phyloP scores from a whole-genome alignment of 139 green algal genomes.

The Micractinium sp. region DNA sequence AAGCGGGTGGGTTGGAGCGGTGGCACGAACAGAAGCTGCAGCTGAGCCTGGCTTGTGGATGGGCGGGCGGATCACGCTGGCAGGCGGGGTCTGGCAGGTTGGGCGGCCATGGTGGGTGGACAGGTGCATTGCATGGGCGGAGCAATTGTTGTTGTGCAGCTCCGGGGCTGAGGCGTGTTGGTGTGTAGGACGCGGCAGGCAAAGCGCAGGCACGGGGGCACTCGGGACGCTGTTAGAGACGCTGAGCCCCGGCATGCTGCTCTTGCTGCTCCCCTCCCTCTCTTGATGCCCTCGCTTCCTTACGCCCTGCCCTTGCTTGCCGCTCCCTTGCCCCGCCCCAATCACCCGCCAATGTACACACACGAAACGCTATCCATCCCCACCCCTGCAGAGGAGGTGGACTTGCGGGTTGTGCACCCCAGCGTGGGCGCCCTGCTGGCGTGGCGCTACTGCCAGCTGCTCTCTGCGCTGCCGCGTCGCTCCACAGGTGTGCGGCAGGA shows the following conservation, averaged over 20 bases:
- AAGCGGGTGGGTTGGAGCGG: too few species aligned
- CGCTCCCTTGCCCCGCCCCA: not conserved
- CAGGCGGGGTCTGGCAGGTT: too few species aligned
- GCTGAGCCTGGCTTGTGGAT: too few species aligned
- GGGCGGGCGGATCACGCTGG: too few species aligned
- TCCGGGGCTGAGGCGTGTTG: not conserved
- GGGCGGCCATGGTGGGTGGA: too few species aligned
- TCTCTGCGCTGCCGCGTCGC: constrained; percentile 73
- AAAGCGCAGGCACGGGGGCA: too few species aligned
- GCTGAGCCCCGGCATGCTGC: not conserved
- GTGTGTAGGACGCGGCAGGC: too few species aligned
- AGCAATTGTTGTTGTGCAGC: too few species aligned
- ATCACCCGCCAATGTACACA: too few species aligned
- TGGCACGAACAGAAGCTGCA: too few species aligned
- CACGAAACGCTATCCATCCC: not conserved
- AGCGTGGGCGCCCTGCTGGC: constrained; percentile 58
- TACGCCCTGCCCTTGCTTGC: not conserved
- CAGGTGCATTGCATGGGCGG: too few species aligned
- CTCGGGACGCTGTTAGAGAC: not conserved
- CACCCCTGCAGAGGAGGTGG: not conserved
- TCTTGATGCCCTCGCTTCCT: too few species aligned
- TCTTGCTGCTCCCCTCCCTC: not conserved
- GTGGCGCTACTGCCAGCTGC: constrained; percentile 82
- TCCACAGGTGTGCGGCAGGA: constrained; percentile 23
- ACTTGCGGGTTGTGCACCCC: constrained; percentile 55